Evolutionary conservation across 192 early-diverging fungal genomes (phyloP).

Genomic region (Gamsiella multidivaricata): DNA sequence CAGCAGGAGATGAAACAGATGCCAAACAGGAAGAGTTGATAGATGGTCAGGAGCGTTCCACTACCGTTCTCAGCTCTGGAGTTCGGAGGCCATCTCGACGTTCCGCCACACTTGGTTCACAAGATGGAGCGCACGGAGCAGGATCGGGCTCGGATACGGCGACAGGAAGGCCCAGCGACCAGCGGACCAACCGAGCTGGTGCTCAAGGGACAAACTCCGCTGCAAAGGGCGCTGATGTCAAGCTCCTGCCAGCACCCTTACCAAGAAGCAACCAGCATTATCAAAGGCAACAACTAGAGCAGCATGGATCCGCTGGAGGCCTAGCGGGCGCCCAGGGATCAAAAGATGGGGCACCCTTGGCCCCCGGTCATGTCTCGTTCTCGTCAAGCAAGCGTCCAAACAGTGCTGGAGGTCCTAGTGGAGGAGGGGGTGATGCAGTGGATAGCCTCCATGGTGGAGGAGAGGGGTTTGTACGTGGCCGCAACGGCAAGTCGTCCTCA

Average conservation of each 20-base stretch:
- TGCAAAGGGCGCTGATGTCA: conserved; percentile 19
- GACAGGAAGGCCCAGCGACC: not conserved
- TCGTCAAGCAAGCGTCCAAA: conserved; percentile 12
- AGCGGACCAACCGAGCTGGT: not conserved
- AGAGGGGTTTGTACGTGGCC: conserved; percentile 21
- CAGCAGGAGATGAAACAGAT: not conserved
- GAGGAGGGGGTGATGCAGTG: conserved; percentile 4
- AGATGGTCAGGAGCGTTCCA: not conserved
- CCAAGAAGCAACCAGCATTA: conserved; percentile 40
- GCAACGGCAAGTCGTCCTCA: conserved; percentile 30
- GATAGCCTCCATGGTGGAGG: not conserved
- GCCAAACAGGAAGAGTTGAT: not conserved
- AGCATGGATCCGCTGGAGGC: conserved; percentile 10
- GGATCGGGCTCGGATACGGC: conserved; percentile 24
- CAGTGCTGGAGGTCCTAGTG: not conserved
- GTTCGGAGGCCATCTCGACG: conserved; percentile 20
- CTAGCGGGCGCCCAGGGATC: not conserved
- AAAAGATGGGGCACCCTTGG: not conserved
- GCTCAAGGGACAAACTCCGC: not conserved
- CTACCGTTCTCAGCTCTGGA: not conserved
- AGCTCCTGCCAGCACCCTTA: conserved; percentile 40
- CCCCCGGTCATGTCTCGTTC: conserved; percentile 26
- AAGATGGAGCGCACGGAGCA: conserved; percentile 17
- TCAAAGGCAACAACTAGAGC: conserved; percentile 32
- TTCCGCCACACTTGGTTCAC: conserved; percentile 24